These are phyloP conservation scores for Thalassiosira exigua DNA, from an alignment of 352 stramenopile genomes.

Conservation along the genomic window DNA sequence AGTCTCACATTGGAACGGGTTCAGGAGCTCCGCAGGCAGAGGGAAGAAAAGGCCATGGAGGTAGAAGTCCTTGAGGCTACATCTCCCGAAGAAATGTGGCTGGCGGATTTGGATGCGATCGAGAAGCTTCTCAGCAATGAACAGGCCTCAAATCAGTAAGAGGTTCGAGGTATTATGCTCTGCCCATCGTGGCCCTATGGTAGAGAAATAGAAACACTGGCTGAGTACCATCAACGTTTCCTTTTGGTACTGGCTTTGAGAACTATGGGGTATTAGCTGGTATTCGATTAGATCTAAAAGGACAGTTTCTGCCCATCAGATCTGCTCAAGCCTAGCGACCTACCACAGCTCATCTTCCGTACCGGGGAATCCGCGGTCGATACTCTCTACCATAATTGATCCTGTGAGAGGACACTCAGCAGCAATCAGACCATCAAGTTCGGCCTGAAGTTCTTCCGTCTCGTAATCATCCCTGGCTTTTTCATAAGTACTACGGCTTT, in stretches of 20 bases:
- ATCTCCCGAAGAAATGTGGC: constrained; percentile 90
- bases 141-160: too few relatives aligned
- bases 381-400: constrained; percentile 82
- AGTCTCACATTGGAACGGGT: constrained; percentile 96
- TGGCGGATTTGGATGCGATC: constrained; percentile 86
- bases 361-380: constrained; percentile 68
- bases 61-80: constrained; percentile 89
- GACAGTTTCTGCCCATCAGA: too few relatives aligned
- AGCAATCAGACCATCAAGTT: constrained; percentile 82
- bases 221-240: too few relatives aligned
- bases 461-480: constrained; percentile 46
- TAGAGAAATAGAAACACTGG: too few relatives aligned
- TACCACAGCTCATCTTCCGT: constrained; percentile 48
- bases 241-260: too few relatives aligned
- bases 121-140: constrained; percentile 85
- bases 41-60: constrained; percentile 89
- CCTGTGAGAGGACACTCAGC: constrained; percentile 84
- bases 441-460: constrained; percentile 64
- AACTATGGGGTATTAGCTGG: too few relatives aligned
- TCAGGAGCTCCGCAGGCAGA: constrained; percentile 90
- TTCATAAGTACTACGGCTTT: constrained; percentile 27
- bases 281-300: too few relatives aligned
- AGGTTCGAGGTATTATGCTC: too few relatives aligned
- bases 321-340: too few relatives aligned
- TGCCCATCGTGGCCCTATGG: too few relatives aligned